Evolutionary conservation across 306 rosid genomes (phyloP), one percentile per base, ranked within the genome.

Genomic region (Trichosanthes cucumerina): DNA sequence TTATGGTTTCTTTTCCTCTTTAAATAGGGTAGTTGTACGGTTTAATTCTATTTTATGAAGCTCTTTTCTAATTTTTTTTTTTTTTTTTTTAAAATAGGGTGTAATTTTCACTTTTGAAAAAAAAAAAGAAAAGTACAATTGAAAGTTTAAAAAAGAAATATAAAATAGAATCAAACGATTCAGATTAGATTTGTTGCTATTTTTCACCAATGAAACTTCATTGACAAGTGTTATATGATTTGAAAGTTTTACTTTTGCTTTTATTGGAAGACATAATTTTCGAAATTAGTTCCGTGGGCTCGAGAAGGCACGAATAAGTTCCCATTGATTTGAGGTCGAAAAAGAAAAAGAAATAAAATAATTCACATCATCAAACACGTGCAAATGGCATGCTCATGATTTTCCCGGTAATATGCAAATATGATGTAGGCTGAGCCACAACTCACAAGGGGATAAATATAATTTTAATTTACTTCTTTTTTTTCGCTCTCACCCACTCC

Each of bases 291-390:
- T 66, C 50, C 50, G 28, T 66, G 50, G 77, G 84, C 57, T 80
- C 76, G 60, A 79, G 82, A 88, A 71, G 64, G 86, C 83, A 86
- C 85, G 77, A 83, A 28, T 5, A 28, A 13, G 39, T 26, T 26
- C 39, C 3, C 43, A 15, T 31, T 68, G 52, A 68, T 68, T 70
- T 21, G 56, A 69, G 14, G n/a, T 11, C 3, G 21, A 46, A 72
- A 72, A 72, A 72, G 13, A 6, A 28, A 49, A 46, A 23, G 1
- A 66, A 38, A 38, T 66, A 46, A 68, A 66, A n/a, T 9, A 68
- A 69, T 76, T 75, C 44, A 34, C 63, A 84, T 88, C 91, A 84
- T 82, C 82, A 77, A 79, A 84, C 88, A 77, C 89, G 90, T 86
- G 86, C 59, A 66, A 71, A 33, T 56, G 49, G 54, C 85, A 64